Conservation (phyloP, 2,329 filamentous ascomycete species). For the Aspergillus neotritici region DNA sequence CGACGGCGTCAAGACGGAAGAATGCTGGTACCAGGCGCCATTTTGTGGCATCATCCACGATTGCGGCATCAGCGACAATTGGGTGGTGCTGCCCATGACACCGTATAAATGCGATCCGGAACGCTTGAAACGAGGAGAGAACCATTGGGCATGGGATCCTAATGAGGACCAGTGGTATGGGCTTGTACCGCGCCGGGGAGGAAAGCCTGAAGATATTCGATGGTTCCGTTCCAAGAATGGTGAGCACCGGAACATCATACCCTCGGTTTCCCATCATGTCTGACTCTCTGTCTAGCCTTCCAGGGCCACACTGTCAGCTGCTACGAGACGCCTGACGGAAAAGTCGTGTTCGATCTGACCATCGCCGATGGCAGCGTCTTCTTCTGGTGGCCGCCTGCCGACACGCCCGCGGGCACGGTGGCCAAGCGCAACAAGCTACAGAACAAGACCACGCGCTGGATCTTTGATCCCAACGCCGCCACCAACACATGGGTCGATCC, state of each 20-base stretch:
- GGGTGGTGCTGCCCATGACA: slow-evolving; percentile 45
- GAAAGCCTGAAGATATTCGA: slow-evolving; percentile 48
- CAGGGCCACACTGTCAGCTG: slow-evolving; percentile 47
- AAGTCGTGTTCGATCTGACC: slow-evolving; percentile 41
- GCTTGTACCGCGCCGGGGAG: slow-evolving; percentile 47
- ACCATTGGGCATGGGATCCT: slow-evolving; percentile 51
- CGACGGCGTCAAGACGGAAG: slow-evolving; percentile 43
- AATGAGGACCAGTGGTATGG: slow-evolving; percentile 52
- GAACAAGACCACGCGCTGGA: slow-evolving; percentile 25
- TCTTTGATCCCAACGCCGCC: slow-evolving; percentile 21
- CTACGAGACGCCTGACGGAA: slow-evolving; percentile 44
- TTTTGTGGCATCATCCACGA: slow-evolving; percentile 53
- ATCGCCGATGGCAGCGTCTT: slow-evolving; percentile 28
- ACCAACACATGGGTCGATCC: slow-evolving; percentile 37
- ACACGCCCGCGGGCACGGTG: slow-evolving; percentile 8
- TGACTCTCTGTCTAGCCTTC: slow-evolving; percentile 23
- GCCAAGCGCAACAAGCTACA: slow-evolving; percentile 8
- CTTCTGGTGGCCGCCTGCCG: slow-evolving; percentile 21
- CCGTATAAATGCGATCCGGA: slow-evolving; percentile 44
- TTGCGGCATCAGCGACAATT: slow-evolving; percentile 45
- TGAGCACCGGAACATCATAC: neutral
- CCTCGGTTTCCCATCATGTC: neutral
- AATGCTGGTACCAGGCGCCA: slow-evolving; percentile 47
- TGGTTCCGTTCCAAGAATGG: slow-evolving; percentile 24
- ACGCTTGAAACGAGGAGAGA: slow-evolving; percentile 42